These are phyloP conservation scores for Fusarium drepaniforme DNA, from an alignment of 2,329 filamentous ascomycete genomes.

Conservation along the genomic window DNA sequence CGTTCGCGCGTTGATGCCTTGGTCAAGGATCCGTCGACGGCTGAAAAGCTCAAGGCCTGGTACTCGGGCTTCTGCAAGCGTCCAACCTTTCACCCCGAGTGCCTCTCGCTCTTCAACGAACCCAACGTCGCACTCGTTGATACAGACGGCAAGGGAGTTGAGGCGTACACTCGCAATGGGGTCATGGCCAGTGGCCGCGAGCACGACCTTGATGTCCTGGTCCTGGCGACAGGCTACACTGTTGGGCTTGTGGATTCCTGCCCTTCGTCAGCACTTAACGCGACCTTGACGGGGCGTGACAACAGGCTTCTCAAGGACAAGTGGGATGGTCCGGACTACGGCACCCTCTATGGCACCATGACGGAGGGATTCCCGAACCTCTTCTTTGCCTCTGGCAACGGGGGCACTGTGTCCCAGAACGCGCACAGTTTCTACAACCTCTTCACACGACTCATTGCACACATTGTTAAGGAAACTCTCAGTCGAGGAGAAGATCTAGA, in stretches of 20 bases:
- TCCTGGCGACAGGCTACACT: background rate
- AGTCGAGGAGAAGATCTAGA: background rate
- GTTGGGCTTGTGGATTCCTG: background rate
- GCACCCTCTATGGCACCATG: background rate
- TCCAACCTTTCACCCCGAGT: conserved; percentile 71
- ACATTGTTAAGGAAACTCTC: background rate
- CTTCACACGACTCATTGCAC: background rate
- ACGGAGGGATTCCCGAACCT: background rate
- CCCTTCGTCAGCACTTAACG: background rate
- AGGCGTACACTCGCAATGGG: background rate
- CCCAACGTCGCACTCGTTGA: conserved; percentile 70
- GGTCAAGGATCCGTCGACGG: conserved; percentile 64
- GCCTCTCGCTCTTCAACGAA: conserved; percentile 68
- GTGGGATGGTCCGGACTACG: background rate
- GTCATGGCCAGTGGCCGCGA: background rate
- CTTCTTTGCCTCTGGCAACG: background rate
- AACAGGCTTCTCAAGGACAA: background rate
- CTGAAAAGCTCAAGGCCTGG: conserved; percentile 67
- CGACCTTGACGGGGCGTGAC: background rate
- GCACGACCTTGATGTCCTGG: background rate
- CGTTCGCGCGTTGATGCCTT: background rate
- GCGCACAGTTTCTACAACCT: background rate
- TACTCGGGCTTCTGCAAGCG: conserved; percentile 74
- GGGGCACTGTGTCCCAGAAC: background rate
- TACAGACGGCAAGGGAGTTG: conserved; percentile 43